These are phyloP conservation scores for Trichosporon ovoides DNA, from an alignment of 1,284 basidiomycete genomes.

Conservation along the genomic window DNA sequence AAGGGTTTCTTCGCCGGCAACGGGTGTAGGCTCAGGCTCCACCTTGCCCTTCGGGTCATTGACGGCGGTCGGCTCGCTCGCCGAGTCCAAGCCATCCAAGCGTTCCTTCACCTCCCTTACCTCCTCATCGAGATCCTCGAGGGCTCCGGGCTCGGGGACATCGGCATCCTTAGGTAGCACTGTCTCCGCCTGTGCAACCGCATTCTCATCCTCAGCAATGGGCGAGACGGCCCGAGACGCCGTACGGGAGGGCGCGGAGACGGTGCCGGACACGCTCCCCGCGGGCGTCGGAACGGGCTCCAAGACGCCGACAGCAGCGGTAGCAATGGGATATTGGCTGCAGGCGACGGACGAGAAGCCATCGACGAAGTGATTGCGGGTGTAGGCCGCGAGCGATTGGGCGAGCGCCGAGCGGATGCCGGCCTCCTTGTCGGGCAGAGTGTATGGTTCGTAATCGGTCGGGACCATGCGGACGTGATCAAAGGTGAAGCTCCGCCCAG, in stretches of 20 bases:
- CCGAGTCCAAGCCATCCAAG: slow-evolving; percentile 22
- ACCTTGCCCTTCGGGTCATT: slow-evolving; percentile 1
- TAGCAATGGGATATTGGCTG: slow-evolving; percentile 32
- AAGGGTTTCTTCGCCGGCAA: not conserved
- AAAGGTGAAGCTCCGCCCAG: slow-evolving; percentile 69
- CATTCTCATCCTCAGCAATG: not conserved
- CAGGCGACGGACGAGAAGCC: slow-evolving; percentile 66
- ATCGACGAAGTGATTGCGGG: slow-evolving; percentile 68
- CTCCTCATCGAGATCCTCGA: slow-evolving; percentile 31
- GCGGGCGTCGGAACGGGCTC: slow-evolving; percentile 7
- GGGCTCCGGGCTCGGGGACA: slow-evolving; percentile 27
- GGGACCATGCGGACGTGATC: slow-evolving; percentile 70
- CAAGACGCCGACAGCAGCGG: slow-evolving; percentile 9
- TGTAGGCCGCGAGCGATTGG: slow-evolving; percentile 61
- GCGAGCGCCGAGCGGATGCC: slow-evolving; percentile 68
- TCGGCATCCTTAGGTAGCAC: slow-evolving; percentile 18
- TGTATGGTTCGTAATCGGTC: slow-evolving; percentile 58
- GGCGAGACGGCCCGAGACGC: not conserved
- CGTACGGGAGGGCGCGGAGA: not conserved
- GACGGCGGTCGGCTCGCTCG: not conserved
- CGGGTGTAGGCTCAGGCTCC: slow-evolving; percentile 6
- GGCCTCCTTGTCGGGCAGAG: slow-evolving; percentile 64
- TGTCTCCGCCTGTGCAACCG: not conserved
- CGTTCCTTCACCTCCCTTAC: slow-evolving; percentile 28
- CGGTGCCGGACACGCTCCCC: not conserved